Evolutionary conservation across 176 grass and related monocot genomes (phyloP).

Genomic region (Raddia distichophylla): DNA sequence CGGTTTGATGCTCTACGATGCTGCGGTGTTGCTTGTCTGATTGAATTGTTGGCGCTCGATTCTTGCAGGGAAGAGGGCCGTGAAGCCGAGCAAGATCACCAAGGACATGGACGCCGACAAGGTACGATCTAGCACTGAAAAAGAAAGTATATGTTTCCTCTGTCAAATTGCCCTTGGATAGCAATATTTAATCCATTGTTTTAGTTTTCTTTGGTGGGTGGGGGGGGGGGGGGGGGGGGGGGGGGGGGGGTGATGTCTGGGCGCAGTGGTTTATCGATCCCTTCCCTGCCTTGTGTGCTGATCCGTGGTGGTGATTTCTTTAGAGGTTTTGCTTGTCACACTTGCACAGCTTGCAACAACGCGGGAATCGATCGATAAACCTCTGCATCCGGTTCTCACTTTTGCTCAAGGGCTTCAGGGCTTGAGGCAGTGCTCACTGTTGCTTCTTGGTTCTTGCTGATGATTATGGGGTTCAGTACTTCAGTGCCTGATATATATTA

Average conservation of each 20-base stretch:
- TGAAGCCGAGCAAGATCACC: slow-evolving; percentile 65
- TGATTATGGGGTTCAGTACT: not conserved
- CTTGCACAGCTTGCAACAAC: slow-evolving; percentile 47
- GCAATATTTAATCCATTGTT: not conserved
- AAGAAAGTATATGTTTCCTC: not conserved
- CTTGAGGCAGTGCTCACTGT: not conserved
- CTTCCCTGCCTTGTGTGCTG: slow-evolving; percentile 80
- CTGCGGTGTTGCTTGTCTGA: not conserved
- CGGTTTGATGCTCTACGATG: not conserved
- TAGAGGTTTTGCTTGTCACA: slow-evolving; percentile 23
- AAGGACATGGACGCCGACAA: slow-evolving; percentile 74
- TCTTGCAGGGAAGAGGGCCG: slow-evolving; percentile 66
- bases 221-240: too few species aligned
- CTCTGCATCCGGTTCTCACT: slow-evolving; percentile 90
- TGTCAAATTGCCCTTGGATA: not conserved
- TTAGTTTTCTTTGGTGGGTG: too few species aligned
- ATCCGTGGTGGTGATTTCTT: slow-evolving; percentile 33
- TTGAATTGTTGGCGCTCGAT: not conserved
- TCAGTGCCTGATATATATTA: not conserved
- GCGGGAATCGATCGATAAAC: slow-evolving; percentile 98
- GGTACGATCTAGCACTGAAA: slow-evolving; percentile 34
- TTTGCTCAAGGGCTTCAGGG: slow-evolving; percentile 13
- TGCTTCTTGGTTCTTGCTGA: slow-evolving; percentile 13
- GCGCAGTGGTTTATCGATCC: slow-evolving; percentile 96
- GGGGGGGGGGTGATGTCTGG: slow-evolving; percentile 67